phyloP scores from a whole-genome alignment of 176 grass and related monocot genomes.

The Bothriochloa decipiens region DNA sequence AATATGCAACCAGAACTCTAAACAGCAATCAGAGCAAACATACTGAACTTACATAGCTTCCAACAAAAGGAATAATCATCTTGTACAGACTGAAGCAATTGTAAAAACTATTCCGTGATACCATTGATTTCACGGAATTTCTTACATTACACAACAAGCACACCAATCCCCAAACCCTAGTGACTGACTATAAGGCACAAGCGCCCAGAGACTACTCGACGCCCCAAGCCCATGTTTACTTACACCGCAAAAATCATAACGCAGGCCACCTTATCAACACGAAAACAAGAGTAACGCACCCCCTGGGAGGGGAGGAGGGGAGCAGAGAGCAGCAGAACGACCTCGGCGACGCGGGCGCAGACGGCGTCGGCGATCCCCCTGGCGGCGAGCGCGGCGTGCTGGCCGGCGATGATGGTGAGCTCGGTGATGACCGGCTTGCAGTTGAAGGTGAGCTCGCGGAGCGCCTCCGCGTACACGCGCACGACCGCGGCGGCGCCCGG shows the following conservation, averaged over 20 bases:
- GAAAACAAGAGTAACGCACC: not conserved
- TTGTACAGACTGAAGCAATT: not conserved
- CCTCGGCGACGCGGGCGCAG: slow-evolving; percentile 84
- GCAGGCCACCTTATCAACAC: not conserved
- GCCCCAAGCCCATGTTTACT: not conserved
- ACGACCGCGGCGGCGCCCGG: slow-evolving; percentile 54
- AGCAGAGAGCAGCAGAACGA: slow-evolving; percentile 20
- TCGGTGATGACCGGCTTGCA: slow-evolving; percentile 98
- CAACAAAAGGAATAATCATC: not conserved
- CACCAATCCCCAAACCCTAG: slow-evolving; percentile 22
- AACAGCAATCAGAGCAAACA: not conserved
- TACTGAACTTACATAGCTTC: not conserved
- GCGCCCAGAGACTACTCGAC: not conserved
- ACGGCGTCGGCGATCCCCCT: slow-evolving; percentile 71
- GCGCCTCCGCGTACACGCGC: slow-evolving; percentile 61
- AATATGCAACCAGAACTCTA: not conserved
- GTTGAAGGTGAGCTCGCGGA: slow-evolving; percentile 92
- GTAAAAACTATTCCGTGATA: not conserved
- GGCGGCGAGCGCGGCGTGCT: slow-evolving; percentile 63
- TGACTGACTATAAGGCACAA: slow-evolving; percentile 6
- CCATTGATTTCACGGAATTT: not conserved
- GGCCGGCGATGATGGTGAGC: slow-evolving; percentile 83
- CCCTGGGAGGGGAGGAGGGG: too few relatives aligned
- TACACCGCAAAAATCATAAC: not conserved
- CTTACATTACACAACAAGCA: not conserved